Base-by-base conservation (phyloP, 108 stramenopile species). In the Nitzschia inconspicua region DNA sequence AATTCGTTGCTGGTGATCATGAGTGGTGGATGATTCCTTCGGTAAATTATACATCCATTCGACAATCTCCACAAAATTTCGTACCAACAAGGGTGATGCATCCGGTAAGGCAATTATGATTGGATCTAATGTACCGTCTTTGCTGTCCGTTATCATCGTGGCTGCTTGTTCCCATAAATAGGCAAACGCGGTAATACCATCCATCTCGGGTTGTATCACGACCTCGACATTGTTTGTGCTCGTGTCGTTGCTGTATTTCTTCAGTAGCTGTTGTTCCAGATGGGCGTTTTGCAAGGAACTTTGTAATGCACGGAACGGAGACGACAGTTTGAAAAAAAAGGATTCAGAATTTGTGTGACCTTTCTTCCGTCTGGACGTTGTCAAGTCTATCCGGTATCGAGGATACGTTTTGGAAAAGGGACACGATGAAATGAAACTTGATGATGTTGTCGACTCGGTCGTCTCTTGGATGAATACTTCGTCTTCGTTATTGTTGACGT, bases 361-460 rank as follows among this genome's bases (percentile, higher is more conserved):
- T n/a, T n/a, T n/a, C 34, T 29, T 28, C 26, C 37, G 43, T 25
- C 27, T 65, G 6, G 28, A 44, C 4, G 46, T 18, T 27, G 54
- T 39, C 36, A 77, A 28, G 51, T 84, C 71, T 10, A 84, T 75
- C 37, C 78, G 68, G 65, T 78, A 84, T 16, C 74, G 55, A 35
- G 79, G 79, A 68, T 79, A 83, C 19, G 65, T 59, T 66, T 63
- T 79, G 47, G 74, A 71, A 47, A 78, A 75, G 10, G 57, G 72
- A 41, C 72, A 73, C 2, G 47, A 44, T 1, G 58, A 25, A n/a
- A n/a, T n/a, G n/a, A n/a, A n/a, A n/a, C n/a, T n/a, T n/a, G n/a
- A n/a, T n/a, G n/a, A n/a, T n/a, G n/a, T n/a, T n/a, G n/a, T n/a
- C n/a, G n/a, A n/a, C n/a, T n/a, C n/a, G n/a, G n/a, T n/a, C n/a